A percentile compares a stretch with the other conserved stretches of the same genome.
phyloP scores from a whole-genome alignment of 164 flowering plant genomes.

The Malania oleifera region DNA sequence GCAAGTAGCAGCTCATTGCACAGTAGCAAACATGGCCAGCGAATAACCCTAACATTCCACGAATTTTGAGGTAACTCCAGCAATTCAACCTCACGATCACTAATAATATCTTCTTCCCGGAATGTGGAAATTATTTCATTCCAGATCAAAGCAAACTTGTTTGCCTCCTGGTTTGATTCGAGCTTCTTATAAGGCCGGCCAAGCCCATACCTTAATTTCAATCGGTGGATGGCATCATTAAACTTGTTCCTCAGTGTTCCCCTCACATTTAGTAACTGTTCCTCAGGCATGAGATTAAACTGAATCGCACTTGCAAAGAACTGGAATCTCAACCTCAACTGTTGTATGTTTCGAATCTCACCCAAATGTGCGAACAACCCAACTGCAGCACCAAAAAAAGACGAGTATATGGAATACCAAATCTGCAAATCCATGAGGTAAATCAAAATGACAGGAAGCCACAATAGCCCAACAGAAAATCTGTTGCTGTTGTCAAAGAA shows the following conservation, averaged over 20 bases:
- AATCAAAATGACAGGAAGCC: slow-evolving; percentile 57
- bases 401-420: slow-evolving; percentile 60
- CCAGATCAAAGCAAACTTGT: slow-evolving; percentile 66
- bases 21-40: slow-evolving; percentile 65
- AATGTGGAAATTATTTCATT: slow-evolving; percentile 52
- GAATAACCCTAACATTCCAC: slow-evolving; percentile 62
- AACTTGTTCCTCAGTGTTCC: slow-evolving; percentile 44
- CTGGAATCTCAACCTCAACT: slow-evolving; percentile 58
- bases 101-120: slow-evolving; percentile 62
- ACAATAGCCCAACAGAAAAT: slow-evolving; percentile 49
- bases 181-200: slow-evolving; percentile 56
- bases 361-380: slow-evolving; percentile 66
- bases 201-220: slow-evolving; percentile 65
- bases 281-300: slow-evolving; percentile 73
- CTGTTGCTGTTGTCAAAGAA: slow-evolving; percentile 44
- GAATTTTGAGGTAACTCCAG: slow-evolving; percentile 53
- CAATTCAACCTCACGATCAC: slow-evolving; percentile 54
- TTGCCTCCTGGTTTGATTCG: slow-evolving; percentile 64
- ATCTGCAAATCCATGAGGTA: slow-evolving; percentile 63
- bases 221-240: slow-evolving; percentile 47
- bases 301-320: slow-evolving; percentile 74
- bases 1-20: slow-evolving; percentile 67
- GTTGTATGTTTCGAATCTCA: slow-evolving; percentile 57
- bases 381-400: slow-evolving; percentile 53
- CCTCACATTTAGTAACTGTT: slow-evolving; percentile 51